phyloP scores from a whole-genome alignment of 2,329 filamentous ascomycete species.

The Drechslera avenae region DNA sequence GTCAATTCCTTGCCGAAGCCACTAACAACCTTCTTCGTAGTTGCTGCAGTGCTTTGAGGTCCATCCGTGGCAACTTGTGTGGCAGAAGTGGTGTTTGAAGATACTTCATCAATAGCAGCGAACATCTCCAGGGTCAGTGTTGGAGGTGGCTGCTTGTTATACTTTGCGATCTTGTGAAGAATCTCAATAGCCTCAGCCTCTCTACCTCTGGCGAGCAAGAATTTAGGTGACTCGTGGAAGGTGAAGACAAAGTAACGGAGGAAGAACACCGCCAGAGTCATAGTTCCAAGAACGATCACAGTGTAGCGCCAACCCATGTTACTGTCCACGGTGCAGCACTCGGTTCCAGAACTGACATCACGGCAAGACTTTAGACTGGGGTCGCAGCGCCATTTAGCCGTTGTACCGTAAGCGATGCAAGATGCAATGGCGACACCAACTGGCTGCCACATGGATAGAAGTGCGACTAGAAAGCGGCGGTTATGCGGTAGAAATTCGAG shows the following conservation, averaged over 20 bases:
- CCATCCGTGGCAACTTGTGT: neutral
- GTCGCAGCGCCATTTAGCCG: conserved; percentile 39
- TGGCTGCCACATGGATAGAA: conserved; percentile 41
- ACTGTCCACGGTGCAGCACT: conserved; percentile 15
- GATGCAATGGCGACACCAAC: conserved; percentile 36
- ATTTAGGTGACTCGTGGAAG: conserved; percentile 39
- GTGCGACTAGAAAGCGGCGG: conserved; percentile 34
- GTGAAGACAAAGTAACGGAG: conserved; percentile 38
- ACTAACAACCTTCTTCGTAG: conserved; percentile 29
- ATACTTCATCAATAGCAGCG: conserved; percentile 28
- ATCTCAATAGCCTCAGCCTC: conserved; percentile 37
- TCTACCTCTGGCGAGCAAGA: conserved; percentile 29
- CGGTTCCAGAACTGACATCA: conserved; percentile 1
- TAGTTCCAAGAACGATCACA: conserved; percentile 33
- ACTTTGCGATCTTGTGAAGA: conserved; percentile 36
- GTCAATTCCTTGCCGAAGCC: conserved; percentile 28
- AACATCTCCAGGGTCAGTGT: conserved; percentile 35
- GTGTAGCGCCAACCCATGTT: conserved; percentile 43
- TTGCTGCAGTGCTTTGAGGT: conserved; percentile 17
- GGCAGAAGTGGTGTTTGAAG: conserved; percentile 5
- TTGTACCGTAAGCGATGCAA: conserved; percentile 34
- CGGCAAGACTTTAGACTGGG: conserved; percentile 23
- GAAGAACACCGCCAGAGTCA: conserved; percentile 36
- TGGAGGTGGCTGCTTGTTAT: conserved; percentile 32
- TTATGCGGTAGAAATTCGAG: conserved; percentile 36